Percentiles rank a stretch among this genome's conserved stretches.
These are phyloP conservation scores for Acorus gramineus DNA, from an alignment of 106 monocot species.

Conservation along the genomic window DNA sequence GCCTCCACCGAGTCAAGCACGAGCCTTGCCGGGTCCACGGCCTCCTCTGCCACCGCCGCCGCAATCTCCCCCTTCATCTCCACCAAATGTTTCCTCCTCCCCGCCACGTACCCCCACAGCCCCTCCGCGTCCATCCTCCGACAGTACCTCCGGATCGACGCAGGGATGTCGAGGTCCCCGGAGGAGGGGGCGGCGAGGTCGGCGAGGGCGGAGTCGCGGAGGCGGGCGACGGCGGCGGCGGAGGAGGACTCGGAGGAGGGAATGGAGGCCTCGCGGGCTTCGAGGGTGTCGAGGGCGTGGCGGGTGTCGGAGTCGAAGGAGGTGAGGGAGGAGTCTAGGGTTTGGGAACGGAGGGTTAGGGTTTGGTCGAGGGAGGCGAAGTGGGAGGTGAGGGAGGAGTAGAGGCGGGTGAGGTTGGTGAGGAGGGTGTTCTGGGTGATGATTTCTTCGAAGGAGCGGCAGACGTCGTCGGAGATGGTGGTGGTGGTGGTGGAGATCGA, in stretches of 20 bases:
- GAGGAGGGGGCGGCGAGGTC: slow-evolving; percentile 14
- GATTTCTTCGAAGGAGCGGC: slow-evolving; percentile 16
- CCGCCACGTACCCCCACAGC: slow-evolving; percentile 32
- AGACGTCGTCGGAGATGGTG: too few species aligned
- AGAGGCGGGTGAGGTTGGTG: slow-evolving; percentile 22
- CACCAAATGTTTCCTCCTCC: slow-evolving; percentile 17
- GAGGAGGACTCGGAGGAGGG: slow-evolving; percentile 19
- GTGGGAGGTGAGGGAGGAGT: slow-evolving; percentile 23
- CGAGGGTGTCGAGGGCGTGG: slow-evolving; percentile 21
- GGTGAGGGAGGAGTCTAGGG: slow-evolving; percentile 28
- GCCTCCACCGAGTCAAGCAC: slow-evolving; percentile 35
- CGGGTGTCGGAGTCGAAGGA: slow-evolving; percentile 15
- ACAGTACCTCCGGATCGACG: slow-evolving; percentile 24
- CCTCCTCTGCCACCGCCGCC: slow-evolving; percentile 12
- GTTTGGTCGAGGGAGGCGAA: slow-evolving; percentile 32
- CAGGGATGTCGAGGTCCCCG: slow-evolving; percentile 7
- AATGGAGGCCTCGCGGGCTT: slow-evolving; percentile 25
- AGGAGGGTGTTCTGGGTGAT: slow-evolving; percentile 27
- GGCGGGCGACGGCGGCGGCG: slow-evolving; percentile 11
- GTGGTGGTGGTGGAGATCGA: too few species aligned
- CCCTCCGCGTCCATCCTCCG: slow-evolving; percentile 41
- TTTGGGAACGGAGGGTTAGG: slow-evolving; percentile 23
- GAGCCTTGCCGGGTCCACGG: slow-evolving; percentile 33
- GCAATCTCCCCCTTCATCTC: slow-evolving; percentile 22
- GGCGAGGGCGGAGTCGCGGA: slow-evolving; percentile 9